phyloP scores from a whole-genome alignment of 2,329 filamentous ascomycete species.

The Drechslerella coelobrocha region DNA sequence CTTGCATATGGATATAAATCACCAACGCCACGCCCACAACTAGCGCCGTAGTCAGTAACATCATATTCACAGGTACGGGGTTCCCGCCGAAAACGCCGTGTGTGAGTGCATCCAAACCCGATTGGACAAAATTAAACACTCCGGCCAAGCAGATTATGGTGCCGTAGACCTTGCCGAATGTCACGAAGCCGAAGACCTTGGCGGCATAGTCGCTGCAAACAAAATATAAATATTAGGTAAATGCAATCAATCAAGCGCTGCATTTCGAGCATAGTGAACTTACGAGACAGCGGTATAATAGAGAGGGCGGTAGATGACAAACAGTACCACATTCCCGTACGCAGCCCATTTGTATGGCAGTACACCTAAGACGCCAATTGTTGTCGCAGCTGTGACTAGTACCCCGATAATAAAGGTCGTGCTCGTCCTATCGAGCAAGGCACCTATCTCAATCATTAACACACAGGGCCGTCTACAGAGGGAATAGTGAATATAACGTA shows the following conservation, averaged over 20 bases:
- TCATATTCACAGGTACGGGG: slow-evolving; percentile 77
- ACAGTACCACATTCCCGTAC: slow-evolving; percentile 77
- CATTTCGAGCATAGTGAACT: slow-evolving; percentile 55
- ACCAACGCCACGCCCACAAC: slow-evolving; percentile 72
- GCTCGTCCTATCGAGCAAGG: slow-evolving; percentile 76
- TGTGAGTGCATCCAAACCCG: slow-evolving; percentile 77
- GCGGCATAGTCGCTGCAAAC: slow-evolving; percentile 74
- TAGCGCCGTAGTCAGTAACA: slow-evolving; percentile 69
- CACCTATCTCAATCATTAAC: slow-evolving; percentile 60
- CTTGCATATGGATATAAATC: slow-evolving; percentile 65
- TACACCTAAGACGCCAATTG: slow-evolving; percentile 78
- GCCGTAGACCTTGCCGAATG: slow-evolving; percentile 93
- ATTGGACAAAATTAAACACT: slow-evolving; percentile 82
- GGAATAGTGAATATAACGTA: slow-evolving; percentile 14
- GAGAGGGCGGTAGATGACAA: slow-evolving; percentile 83
- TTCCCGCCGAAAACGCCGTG: slow-evolving; percentile 74
- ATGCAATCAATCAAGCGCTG: slow-evolving; percentile 53
- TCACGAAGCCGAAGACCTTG: slow-evolving; percentile 90
- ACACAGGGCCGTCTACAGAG: too few relatives aligned
- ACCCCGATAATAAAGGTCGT: slow-evolving; percentile 74
- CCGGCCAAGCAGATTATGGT: slow-evolving; percentile 86
- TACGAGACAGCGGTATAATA: slow-evolving; percentile 87
- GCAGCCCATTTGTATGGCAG: slow-evolving; percentile 72
- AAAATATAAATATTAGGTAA: neutral
- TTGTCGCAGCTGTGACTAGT: slow-evolving; percentile 74